Evolutionary conservation across 2,329 filamentous ascomycete species (phyloP).

Genomic region (Aspergillus jensenii): DNA sequence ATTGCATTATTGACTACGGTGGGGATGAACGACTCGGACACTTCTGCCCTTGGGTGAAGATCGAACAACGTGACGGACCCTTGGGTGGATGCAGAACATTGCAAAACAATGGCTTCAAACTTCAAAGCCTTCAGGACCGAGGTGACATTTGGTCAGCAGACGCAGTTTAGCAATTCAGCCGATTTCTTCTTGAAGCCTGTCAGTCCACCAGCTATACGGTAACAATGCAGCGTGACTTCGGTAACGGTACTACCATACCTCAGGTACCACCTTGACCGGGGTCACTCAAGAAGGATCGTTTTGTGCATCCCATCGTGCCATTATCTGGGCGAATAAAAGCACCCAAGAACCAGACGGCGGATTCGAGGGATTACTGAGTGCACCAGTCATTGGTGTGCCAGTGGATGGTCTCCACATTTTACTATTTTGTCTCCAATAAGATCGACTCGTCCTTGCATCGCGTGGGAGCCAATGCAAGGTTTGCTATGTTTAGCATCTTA

Average conservation of each 20-base stretch:
- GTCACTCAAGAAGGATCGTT: conserved; percentile 9
- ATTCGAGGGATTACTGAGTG: conserved; percentile 12
- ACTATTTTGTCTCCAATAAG: conserved; percentile 12
- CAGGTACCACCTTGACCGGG: conserved; percentile 13
- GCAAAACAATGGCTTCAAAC: not conserved
- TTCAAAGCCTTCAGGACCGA: not conserved
- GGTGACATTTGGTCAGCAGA: not conserved
- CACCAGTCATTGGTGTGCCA: conserved; percentile 5
- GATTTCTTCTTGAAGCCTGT: not conserved
- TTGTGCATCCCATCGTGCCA: conserved; percentile 20
- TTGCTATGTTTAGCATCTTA: conserved; percentile 28
- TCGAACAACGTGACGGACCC: not conserved
- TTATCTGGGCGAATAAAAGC: conserved; percentile 10
- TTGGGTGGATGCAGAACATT: not conserved
- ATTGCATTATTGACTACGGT: not conserved
- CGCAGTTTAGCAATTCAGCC: not conserved
- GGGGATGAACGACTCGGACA: not conserved
- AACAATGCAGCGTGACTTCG: conserved; percentile 33
- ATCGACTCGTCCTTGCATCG: conserved; percentile 11
- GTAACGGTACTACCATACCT: conserved; percentile 13
- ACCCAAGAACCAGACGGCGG: conserved; percentile 6
- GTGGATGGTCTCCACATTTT: conserved; percentile 9
- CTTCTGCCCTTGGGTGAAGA: not conserved
- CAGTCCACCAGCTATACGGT: conserved; percentile 20
- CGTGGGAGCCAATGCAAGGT: conserved; percentile 20